Evolutionary conservation across 805 yeast genomes (phyloP), one percentile per base, ranked within the genome.

Genomic region (Tanozyma kutaoensis): DNA sequence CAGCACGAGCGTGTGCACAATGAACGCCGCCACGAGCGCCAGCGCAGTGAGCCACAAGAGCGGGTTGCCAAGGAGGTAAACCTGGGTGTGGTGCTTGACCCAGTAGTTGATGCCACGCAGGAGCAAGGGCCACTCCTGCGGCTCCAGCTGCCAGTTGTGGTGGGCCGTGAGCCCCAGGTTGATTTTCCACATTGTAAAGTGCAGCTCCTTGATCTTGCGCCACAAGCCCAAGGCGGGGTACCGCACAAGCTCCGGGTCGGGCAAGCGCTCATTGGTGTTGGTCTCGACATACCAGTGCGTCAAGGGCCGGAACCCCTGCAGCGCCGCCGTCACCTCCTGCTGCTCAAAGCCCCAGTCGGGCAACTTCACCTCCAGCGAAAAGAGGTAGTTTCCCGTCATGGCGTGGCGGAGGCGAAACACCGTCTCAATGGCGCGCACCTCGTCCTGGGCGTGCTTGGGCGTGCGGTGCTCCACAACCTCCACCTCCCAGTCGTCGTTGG

Each of bases 311-410:
- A 62, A 59, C 49, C 86, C 91, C 39, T 72, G 77, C 12, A 67
- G 50, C 20, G 93, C 84, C 57, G 86, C 68, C 3, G 86, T 72
- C 28, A 80, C 93, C 56, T 80, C 93, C 50, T 76, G 86, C 51
- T 80, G 93, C 35, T 72, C 78, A 38, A 73, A 76, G 1, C 79
- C 93, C 86, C 91, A 79, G 28, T 69, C 70, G 34, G 93, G 93
- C 42, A 80, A 63, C 46, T 76, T 76, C 10, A 66, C 70, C 31
- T 69, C 76, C 38, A 72, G 77, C n/a, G 91, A 75, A 50, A 78
- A 80, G 40, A 80, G 55, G 45, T 72, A 74, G 53, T 82, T 68
- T 30, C 85, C 85, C 15, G 79, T 63, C 78, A 76, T 72, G 19
- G 85, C 86, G 43, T 80, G 93, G 50, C 67, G 70, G 38, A 80